Evolutionary conservation across 208 protist genomes (phyloP).

Genomic region (Leishmania mexicana): DNA sequence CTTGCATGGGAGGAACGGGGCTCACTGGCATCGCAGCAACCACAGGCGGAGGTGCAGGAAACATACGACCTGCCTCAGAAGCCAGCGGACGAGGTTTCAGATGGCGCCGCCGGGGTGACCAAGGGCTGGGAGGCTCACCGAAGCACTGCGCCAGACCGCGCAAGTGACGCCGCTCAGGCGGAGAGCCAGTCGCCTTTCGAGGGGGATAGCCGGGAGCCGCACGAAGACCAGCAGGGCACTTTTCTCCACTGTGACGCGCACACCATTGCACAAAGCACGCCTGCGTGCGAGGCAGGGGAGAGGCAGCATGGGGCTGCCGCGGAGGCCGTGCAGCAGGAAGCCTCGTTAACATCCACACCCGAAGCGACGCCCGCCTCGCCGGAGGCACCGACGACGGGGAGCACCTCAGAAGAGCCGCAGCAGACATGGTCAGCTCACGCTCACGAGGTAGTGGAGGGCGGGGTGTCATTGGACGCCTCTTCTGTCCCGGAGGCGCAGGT

Average conservation of each 20-base stretch:
- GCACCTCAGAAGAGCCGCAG: not conserved
- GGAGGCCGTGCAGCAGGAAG: not conserved
- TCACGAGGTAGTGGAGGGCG: not conserved
- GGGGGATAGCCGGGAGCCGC: not conserved
- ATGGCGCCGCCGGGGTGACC: not conserved
- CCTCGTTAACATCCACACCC: not conserved
- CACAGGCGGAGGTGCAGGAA: not conserved
- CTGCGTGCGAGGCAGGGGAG: not conserved
- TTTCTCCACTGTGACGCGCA: not conserved
- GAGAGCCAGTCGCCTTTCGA: not conserved
- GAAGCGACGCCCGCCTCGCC: not conserved
- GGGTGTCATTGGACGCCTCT: not conserved
- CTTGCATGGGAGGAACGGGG: not conserved
- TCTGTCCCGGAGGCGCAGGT: not conserved
- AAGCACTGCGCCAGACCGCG: not conserved
- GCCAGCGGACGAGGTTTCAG: not conserved
- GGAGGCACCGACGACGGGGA: not conserved
- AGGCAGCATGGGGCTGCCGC: not conserved
- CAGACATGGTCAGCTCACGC: not conserved
- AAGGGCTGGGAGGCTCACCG: not conserved
- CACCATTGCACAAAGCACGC: not conserved
- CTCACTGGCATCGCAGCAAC: not conserved
- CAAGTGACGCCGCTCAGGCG: not conserved
- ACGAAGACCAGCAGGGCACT: not conserved
- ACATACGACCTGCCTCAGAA: not conserved